Conservation (phyloP, 1,284 basidiomycete species). For the Tremellales sp. region DNA sequence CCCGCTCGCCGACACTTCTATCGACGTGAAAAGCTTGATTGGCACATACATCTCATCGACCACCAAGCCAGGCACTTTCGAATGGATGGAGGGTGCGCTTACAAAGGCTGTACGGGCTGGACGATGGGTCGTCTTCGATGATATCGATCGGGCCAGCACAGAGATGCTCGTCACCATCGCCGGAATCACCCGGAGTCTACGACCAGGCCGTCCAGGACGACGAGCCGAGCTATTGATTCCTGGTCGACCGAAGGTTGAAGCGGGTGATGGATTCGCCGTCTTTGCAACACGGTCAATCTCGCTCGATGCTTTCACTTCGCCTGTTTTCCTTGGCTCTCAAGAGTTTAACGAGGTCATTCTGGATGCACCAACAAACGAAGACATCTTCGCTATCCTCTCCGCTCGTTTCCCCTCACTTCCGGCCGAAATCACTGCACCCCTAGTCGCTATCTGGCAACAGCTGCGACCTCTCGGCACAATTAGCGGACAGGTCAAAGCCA, state of each 20-base stretch:
- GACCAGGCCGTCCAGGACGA: conserved; percentile 58
- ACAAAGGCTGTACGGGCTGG: conserved; percentile 87
- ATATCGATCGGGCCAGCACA: conserved; percentile 81
- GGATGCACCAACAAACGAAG: conserved; percentile 59
- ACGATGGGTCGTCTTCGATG: conserved; percentile 89
- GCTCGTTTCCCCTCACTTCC: conserved; percentile 63
- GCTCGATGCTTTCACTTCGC: conserved; percentile 43
- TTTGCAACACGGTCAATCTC: conserved; percentile 73
- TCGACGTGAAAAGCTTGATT: conserved; percentile 89
- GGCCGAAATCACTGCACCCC: conserved; percentile 44
- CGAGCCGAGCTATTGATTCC: conserved; percentile 67
- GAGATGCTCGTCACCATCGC: conserved; percentile 82
- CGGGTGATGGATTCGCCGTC: conserved; percentile 67
- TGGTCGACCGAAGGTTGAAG: conserved; percentile 64
- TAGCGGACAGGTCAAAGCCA: conserved; percentile 43
- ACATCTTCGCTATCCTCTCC: conserved; percentile 66
- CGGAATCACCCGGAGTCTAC: conserved; percentile 76
- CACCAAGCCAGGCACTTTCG: conserved; percentile 80
- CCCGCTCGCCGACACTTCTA: conserved; percentile 86
- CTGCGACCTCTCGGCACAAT: conserved; percentile 39
- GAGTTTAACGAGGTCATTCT: conserved; percentile 72
- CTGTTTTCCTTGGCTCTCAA: conserved; percentile 75
- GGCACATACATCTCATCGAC: conserved; percentile 91
- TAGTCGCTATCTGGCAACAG: conserved; percentile 41
- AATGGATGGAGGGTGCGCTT: conserved; percentile 94